Evolutionary conservation across 345 rosid genomes (phyloP), one percentile per base, ranked within the genome.

Genomic region (Euphorbia pulcherrima): DNA sequence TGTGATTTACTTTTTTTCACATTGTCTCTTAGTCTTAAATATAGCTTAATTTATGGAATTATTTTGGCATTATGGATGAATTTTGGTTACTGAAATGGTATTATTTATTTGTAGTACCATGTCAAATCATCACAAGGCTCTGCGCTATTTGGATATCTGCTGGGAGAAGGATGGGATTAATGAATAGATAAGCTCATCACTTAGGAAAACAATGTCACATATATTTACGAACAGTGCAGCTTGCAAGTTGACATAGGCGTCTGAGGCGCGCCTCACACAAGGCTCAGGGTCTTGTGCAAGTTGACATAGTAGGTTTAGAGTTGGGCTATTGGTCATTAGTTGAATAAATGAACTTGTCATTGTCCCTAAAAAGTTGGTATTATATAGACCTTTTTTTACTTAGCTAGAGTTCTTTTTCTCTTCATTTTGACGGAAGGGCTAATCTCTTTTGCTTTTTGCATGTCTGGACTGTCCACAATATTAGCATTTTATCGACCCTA

Each of bases 181-280:
- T 82, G 64, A 84, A 92, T 97, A 76, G 73, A 90, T 76, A 53
- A 92, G 92, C 75, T 78, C 84, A 56, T 64, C 87, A 67, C 83
- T 95, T 84, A 83, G 99, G 33, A 90, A 77, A 85, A 87, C 89
- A 28, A 95, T 92, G 77, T 90, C 97, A 1, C 97, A 88, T 75
- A 86, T 90, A 73, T 95, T 85, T 75, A 90, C 97, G 47, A 95
- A 95, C 53, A 87, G 97, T 59, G 85, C 96, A 93, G 97, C 84
- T 87, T 93, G n/a, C n/a, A n/a, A n/a, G n/a, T n/a, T n/a, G n/a
- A n/a, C n/a, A n/a, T n/a, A n/a, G n/a, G n/a, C n/a, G n/a, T n/a
- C n/a, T n/a, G n/a, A n/a, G n/a, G n/a, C n/a, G n/a, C n/a, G n/a
- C n/a, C n/a, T n/a, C n/a, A n/a, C n/a, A n/a, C n/a, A n/a, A n/a